Evolutionary conservation across 176 grass and related monocot species (phyloP).

Genomic region (Carex myosuroides): DNA sequence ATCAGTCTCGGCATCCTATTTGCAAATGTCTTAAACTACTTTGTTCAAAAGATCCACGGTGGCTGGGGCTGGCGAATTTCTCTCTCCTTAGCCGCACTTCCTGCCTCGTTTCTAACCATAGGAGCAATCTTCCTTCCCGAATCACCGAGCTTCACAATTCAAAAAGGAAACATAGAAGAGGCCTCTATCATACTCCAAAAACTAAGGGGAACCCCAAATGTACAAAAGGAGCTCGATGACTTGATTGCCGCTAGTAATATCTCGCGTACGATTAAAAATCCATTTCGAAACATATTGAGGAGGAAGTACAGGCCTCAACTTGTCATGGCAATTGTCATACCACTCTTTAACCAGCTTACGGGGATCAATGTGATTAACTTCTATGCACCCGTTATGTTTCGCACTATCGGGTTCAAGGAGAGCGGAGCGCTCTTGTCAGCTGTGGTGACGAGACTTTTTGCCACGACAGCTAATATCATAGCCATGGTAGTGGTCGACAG

Average conservation of each 20-base stretch:
- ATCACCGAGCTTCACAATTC: conserved; percentile 65
- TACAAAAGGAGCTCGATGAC: conserved; percentile 66
- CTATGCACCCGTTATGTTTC: conserved; percentile 56
- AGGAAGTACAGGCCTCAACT: conserved; percentile 76
- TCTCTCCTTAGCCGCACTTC: conserved; percentile 55
- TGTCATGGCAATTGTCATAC: conserved; percentile 40
- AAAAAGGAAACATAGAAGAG: conserved; percentile 36
- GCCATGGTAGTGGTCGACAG: conserved; percentile 53
- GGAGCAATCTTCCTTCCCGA: conserved; percentile 72
- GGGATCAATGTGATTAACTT: conserved; percentile 85
- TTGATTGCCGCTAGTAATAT: conserved; percentile 49
- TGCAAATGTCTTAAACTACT: conserved; percentile 88
- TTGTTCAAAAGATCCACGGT: conserved; percentile 31
- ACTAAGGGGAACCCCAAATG: conserved; percentile 51
- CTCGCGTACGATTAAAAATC: conserved; percentile 28
- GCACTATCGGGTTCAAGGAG: conserved; percentile 53
- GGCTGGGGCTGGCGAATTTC: conserved; percentile 86
- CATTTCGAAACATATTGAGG: conserved; percentile 46
- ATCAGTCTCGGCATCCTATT: conserved; percentile 61
- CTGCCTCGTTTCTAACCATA: conserved; percentile 54
- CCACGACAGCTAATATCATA: conserved; percentile 48
- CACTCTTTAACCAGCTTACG: conserved; percentile 66
- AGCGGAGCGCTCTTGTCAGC: conserved; percentile 35
- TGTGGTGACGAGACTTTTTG: conserved; percentile 51
- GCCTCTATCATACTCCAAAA: conserved; percentile 48